Percentiles rank a stretch among this genome's conserved stretches.
Conservation (phyloP, 257 asterid species). For the Solanum rostratum region DNA sequence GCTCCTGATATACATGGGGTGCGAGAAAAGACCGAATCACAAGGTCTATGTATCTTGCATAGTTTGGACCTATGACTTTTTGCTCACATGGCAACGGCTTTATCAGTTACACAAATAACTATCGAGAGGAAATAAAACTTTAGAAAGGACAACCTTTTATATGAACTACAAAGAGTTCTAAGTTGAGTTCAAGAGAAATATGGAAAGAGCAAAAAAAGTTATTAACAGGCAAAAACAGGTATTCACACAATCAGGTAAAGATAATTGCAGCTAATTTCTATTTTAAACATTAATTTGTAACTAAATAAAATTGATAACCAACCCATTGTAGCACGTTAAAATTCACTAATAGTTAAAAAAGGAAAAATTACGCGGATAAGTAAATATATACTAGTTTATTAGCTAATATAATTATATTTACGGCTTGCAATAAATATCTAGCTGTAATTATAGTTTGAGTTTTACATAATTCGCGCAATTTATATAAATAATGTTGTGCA, state of each 20-base stretch:
- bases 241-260: not conserved
- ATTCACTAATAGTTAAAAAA: not conserved
- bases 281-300: not conserved
- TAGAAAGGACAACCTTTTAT: not conserved
- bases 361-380: too few relatives aligned
- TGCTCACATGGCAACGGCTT: not conserved
- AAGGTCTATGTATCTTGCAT: not conserved
- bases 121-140: not conserved
- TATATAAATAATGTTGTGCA: too few relatives aligned
- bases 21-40: fast-evolving
- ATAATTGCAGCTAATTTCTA: not conserved
- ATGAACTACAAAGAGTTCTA: not conserved
- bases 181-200: not conserved
- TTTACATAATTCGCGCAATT: too few relatives aligned
- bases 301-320: not conserved
- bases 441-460: too few relatives aligned
- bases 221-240: not conserved
- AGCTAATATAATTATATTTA: too few relatives aligned
- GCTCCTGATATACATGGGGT: not conserved
- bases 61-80: fast-evolving
- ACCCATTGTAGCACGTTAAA: not conserved
- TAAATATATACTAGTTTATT: too few relatives aligned
- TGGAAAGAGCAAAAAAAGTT: not conserved
- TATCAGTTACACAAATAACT: not conserved
- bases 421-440: too few relatives aligned